A percentile compares a stretch with the other conserved stretches of the same genome.
These are phyloP conservation scores for Zalerion maritima DNA, from an alignment of 495 filamentous ascomycete genomes.

Conservation along the genomic window DNA sequence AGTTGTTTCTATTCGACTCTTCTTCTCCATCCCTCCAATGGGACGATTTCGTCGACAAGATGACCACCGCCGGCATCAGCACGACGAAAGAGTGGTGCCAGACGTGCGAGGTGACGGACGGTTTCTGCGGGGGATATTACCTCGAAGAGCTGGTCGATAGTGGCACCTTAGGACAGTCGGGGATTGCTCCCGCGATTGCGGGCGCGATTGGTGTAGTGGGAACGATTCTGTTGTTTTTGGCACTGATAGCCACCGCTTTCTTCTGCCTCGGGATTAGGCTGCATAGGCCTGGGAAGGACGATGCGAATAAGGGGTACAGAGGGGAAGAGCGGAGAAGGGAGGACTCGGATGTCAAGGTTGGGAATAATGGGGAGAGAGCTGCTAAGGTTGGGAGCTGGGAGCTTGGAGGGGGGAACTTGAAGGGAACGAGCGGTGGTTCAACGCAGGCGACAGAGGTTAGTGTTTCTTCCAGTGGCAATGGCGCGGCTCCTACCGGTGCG, in stretches of 20 bases:
- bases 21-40: slow-evolving; percentile 13
- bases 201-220: slow-evolving; percentile 24
- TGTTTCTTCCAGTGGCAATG: too few species aligned
- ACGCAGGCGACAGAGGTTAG: slow-evolving; percentile 1
- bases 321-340: slow-evolving; percentile 22
- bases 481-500: background rate
- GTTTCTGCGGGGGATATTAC: slow-evolving; percentile 14
- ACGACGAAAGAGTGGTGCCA: slow-evolving; percentile 17
- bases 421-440: background rate
- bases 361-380: slow-evolving; percentile 15
- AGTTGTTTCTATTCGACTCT: slow-evolving; percentile 19
- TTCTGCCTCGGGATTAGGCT: too few species aligned
- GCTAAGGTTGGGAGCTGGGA: slow-evolving; percentile 30
- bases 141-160: background rate
- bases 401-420: slow-evolving; percentile 12
- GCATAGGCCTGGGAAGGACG: slow-evolving; percentile 13
- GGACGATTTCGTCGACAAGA: slow-evolving; percentile 11
- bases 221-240: slow-evolving; percentile 11
- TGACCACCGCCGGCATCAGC: slow-evolving; percentile 13
- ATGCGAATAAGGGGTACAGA: slow-evolving; percentile 20
- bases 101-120: slow-evolving; percentile 11
- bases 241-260: slow-evolving; percentile 15
- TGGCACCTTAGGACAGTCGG: background rate
- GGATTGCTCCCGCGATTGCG: slow-evolving; percentile 16
- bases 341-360: slow-evolving; percentile 21